Conservation (phyloP, 768 basidiomycete genomes). For the Xerocomus spinulosus region DNA sequence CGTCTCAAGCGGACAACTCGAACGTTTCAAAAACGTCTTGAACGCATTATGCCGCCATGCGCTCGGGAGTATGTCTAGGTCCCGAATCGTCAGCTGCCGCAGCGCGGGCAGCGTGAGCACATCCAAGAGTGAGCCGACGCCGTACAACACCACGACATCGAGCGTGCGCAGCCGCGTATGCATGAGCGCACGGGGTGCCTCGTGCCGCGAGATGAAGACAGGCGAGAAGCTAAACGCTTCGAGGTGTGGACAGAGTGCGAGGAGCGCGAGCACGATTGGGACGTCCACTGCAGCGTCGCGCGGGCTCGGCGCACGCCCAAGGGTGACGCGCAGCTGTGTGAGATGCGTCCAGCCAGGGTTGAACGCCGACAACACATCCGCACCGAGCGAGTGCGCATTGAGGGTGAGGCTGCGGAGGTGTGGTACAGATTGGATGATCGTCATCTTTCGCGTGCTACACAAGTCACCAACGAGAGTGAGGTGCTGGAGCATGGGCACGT, state of each 20-base stretch:
- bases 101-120: slow-evolving; percentile 15
- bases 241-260: slow-evolving; percentile 18
- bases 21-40: slow-evolving; percentile 18
- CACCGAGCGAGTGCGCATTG: not conserved
- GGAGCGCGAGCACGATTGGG: slow-evolving; percentile 8
- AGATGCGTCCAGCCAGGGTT: slow-evolving; percentile 16
- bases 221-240: slow-evolving; percentile 8
- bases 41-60: slow-evolving; percentile 11
- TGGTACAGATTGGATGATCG: slow-evolving; percentile 3
- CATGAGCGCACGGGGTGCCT: slow-evolving; percentile 2
- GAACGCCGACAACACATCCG: slow-evolving; percentile 6
- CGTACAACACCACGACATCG: slow-evolving; percentile 6
- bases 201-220: slow-evolving; percentile 1
- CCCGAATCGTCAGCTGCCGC: slow-evolving; percentile 4
- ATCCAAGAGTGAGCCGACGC: slow-evolving; percentile 5
- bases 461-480: slow-evolving; percentile 13
- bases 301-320: not conserved
- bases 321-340: slow-evolving; percentile 7
- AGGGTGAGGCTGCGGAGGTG: slow-evolving; percentile 15
- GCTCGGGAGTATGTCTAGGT: slow-evolving; percentile 17
- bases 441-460: slow-evolving; percentile 2
- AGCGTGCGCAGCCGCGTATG: slow-evolving; percentile 12
- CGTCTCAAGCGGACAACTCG: slow-evolving; percentile 18
- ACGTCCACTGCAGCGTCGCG: not conserved
- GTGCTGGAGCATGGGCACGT: slow-evolving; percentile 18